Evolutionary conservation across 257 asterid species (phyloP), one percentile per base, ranked within the genome.

Genomic region (Phtheirospermum japonicum): DNA sequence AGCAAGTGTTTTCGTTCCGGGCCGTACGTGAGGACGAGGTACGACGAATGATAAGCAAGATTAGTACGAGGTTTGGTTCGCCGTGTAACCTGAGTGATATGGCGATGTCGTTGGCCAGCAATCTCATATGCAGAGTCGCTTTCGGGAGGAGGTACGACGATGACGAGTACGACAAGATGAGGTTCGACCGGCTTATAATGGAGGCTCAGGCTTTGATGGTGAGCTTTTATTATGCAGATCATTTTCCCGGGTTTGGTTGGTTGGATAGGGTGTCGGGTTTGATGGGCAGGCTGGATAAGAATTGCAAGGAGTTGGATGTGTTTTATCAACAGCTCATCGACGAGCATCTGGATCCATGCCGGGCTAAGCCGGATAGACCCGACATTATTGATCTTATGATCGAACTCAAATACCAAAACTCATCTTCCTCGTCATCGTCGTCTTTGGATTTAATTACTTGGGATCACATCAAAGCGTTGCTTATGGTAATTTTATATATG

Each of bases 391-490:
- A 78, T 65, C 64, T 77, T 53, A 55, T 81, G 72, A 56, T 81
- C 31, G 18, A 67, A 2, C 64, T 77, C 56, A 77, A 77, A 32
- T 14, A 65, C 7, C 50, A 70, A 2, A 26, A 36, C 2, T 2
- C 2, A 48, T 48, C 49, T 0, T 39, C 76, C 0, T 64, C 66
- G 2, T 63, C 49, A 9, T 39, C 76, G 0, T 64, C 66, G 2
- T 63, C 71, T 0, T 2, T 54, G 9, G 68, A 57, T 30, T 17
- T 69, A 8, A 68, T 67, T 28, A 63, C 42, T 36, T 36, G 42
- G 70, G 76, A 81, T 58, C 76, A 75, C 48, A 64, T 81, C 66
- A 81, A 78, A 63, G 87, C 76, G 17, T 2, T 81, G 61, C 83
- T 81, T 49, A 75, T 75, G 85, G 85, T 76, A 73, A 16, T 42